Evolutionary conservation across 306 rosid genomes (phyloP), one percentile per base, ranked within the genome.

Genomic region (Luffa aegyptiaca): DNA sequence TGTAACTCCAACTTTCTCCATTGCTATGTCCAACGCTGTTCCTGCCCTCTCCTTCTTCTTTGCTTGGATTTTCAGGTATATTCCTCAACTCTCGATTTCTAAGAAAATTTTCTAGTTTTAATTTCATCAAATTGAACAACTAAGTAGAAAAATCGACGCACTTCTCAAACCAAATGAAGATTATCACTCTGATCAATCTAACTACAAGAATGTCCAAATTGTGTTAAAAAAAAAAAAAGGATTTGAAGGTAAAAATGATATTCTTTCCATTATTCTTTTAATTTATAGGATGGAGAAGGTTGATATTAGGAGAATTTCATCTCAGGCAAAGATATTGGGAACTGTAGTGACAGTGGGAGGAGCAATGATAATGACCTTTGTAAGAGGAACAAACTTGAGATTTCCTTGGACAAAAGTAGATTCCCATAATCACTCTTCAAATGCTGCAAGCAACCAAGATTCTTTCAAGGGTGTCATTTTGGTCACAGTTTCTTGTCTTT

Each of bases 351-450:
- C 31, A 26, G 31, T 26, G 31, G 31, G 31, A 26, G 31, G 13
- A 51, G 98, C 97, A 48, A 88, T 90, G 94, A 12, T 91, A 81
- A 91, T 93, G 97, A 93, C 94, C 18, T 74, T 93, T 17, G 87
- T 90, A 84, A 89, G 84, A 84, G 98, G 98, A 0, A 92, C 93
- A 7, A 37, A 85, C 14, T 72, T 93, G 44, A 88, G 86, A 75
- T 80, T 93, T 86, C 11, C 86, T 33, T 91, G 97, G 94, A 82
- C 89, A 46, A 84, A 83, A 53, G 63, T 85, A 71, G 61, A n/a
- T 37, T 69, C 71, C 83, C n/a, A 63, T 35, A 10, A 63, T 63
- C 45, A 63, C 41, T 6, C 70, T 63, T 11, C 79, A 37, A 16
- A 74, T 41, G 36, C 73, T 21, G 63, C 76, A 41, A 75, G 37